Evolutionary conservation across 192 early-diverging fungal species (phyloP), one percentile per base, ranked within the genome.

Genomic region (Entophlyctis helioformis): DNA sequence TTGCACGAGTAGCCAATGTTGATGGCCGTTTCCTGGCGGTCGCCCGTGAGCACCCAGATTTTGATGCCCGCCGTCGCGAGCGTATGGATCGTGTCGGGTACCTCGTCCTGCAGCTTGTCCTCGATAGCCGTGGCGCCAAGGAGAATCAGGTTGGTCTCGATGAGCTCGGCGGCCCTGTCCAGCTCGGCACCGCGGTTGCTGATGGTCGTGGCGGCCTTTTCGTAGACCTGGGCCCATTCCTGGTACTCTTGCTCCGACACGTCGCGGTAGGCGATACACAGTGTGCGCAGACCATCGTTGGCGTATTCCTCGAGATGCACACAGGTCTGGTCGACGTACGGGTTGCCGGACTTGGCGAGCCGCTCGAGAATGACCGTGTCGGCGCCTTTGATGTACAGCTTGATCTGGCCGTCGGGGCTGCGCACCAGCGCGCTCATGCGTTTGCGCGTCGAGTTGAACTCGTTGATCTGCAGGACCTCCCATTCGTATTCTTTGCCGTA

Each of bases 361-460:
- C 96, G 78, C 66, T 96, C 90, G 4, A 95, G 49, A 56, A 98
- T 95, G 3, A 96, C 92, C 0, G 91, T 95, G 56, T 98, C 96
- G 4, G 96, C 96, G 28, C 96, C 96, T 56, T 98, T 98, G 60
- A 86, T 87, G 74, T 89, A 98, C 31, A 98, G 57, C 53, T 87
- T 85, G 51, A 80, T 71, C 32, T 63, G 53, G 11, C 89, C 90
- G 31, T 93, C 85, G 1, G 92, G 86, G 10, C 78, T 74, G 10
- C 90, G 81, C 21, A 96, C 74, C 27, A 98, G 64, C 4, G 86
- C 85, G 6, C 87, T 91, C 96, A 98, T 98, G 45, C 96, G 78
- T 59, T 98, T 98, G 34, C 96, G 77, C n/a, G 91, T 95, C 36
- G 87, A 90, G 62, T 98, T 95, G 74, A 98, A 98, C 71, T 98